A percentile compares a stretch with the other conserved stretches of the same genome.
Conservation (phyloP, 371 early-diverging fungal genomes). For the Chytridium lagenaria region DNA sequence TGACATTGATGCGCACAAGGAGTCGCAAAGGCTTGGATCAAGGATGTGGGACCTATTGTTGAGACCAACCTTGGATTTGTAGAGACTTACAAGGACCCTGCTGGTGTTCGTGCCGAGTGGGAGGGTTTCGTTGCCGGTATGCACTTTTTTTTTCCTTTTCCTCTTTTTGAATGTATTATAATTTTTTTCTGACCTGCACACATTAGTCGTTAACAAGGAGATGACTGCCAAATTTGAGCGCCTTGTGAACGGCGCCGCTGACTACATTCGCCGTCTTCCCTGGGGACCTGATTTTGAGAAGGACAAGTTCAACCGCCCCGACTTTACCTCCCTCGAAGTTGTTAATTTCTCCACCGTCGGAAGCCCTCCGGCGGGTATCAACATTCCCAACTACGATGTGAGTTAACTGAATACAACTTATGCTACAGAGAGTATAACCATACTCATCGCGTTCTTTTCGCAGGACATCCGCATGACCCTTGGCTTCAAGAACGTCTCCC, state of each 20-base stretch:
- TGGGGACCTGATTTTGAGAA: slow-evolving; percentile 66
- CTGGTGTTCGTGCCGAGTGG: slow-evolving; percentile 72
- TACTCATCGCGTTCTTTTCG: background rate
- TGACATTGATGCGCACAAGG: slow-evolving; percentile 64
- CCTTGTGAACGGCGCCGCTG: slow-evolving; percentile 60
- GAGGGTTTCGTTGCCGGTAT: slow-evolving; percentile 66
- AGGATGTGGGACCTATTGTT: slow-evolving; percentile 64
- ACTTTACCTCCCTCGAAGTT: slow-evolving; percentile 70
- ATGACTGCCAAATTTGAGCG: slow-evolving; percentile 62
- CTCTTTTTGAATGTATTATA: slow-evolving; percentile 4
- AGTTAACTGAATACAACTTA: background rate
- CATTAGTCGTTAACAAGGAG: slow-evolving; percentile 65
- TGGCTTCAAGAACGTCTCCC: slow-evolving; percentile 71
- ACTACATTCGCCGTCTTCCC: slow-evolving; percentile 61
- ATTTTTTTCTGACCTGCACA: background rate
- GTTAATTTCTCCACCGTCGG: slow-evolving; percentile 63
- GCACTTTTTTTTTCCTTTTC: background rate
- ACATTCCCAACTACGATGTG: slow-evolving; percentile 66
- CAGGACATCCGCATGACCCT: slow-evolving; percentile 57
- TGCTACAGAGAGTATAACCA: background rate
- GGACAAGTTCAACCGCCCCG: slow-evolving; percentile 65
- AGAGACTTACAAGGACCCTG: slow-evolving; percentile 66
- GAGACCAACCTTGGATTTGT: slow-evolving; percentile 61
- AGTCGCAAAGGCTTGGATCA: slow-evolving; percentile 66
- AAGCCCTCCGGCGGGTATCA: slow-evolving; percentile 65